Evolutionary conservation across 208 protist genomes (phyloP), one percentile per base, ranked within the genome.

Genomic region (Wallacemonas sp.): DNA sequence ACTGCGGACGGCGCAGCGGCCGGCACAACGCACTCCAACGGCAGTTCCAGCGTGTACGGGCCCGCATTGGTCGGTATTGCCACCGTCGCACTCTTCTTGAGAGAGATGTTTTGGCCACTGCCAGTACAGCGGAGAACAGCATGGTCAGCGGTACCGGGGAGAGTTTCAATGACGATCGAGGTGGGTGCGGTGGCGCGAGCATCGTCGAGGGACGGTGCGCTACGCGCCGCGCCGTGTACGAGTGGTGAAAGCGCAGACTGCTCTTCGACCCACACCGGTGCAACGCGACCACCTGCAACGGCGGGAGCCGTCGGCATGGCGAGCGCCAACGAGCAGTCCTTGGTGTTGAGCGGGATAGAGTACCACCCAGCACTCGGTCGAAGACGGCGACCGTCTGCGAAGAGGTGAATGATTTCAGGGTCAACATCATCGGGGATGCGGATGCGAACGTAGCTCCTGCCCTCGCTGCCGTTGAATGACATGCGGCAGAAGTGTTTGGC

Each of bases 401-500:
- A 58, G 27, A 94, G 66, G 44, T 79, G 69, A 37, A 92, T 73
- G 15, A 48, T 37, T 22, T 78, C 78, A 8, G 67, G 65, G 26
- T 41, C 21, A 29, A 55, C 71, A 12, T 46, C 32, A 26, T 77
- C 71, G 36, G 87, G 87, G 9, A 84, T 85, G 1, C 83, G 78
- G 48, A 94, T 55, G 41, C 80, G 84, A 19, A 89, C 22, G 21
- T 81, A 54, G 73, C 66, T 79, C 29, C 55, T 71, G 2, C 82
- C 82, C 26, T 89, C 84, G 45, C 73, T 87, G 24, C 88, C 88
- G 50, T 81, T 86, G 30, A 94, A 79, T 17, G 78, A 77, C 73
- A 94, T 76, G 32, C 66, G 64, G 63, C 88, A 91, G 53, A 79
- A 81, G 69, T 94, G 88, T 27, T 73, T 54, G 9, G 58, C 60